These are phyloP conservation scores for Podila clonocystis DNA, from an alignment of 192 early-diverging fungal species.

Conservation along the genomic window DNA sequence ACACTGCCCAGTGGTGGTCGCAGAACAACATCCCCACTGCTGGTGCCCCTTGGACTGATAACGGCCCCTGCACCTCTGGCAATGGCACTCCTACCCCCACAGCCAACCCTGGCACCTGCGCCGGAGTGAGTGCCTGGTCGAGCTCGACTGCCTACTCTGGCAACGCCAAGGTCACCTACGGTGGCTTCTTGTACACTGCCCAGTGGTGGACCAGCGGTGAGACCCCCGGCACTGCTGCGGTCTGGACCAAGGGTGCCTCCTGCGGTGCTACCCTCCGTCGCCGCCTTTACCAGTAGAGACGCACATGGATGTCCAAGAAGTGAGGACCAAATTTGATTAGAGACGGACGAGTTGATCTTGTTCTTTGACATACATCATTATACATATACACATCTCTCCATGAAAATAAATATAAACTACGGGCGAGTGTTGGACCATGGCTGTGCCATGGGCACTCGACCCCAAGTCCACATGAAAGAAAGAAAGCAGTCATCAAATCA, in stretches of 20 bases:
- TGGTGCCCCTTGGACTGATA: slow-evolving; percentile 45
- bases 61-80: slow-evolving; percentile 13
- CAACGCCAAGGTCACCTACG: slow-evolving; percentile 49
- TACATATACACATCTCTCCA: no score
- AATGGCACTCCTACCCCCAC: slow-evolving; percentile 20
- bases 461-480: no score
- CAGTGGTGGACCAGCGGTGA: slow-evolving; percentile 57
- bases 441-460: no score
- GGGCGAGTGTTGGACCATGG: no score
- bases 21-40: slow-evolving; percentile 45
- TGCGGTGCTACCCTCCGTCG: slow-evolving; percentile 37
- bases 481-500: no score
- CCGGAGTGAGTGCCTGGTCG: slow-evolving; percentile 29
- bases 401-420: no score
- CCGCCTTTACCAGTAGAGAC: slow-evolving; percentile 24
- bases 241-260: slow-evolving; percentile 49
- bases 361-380: no score
- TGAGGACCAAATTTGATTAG: neutral
- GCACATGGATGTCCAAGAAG: neutral
- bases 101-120: slow-evolving; percentile 25
- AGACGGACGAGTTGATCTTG: slow-evolving; percentile 1
- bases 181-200: slow-evolving; percentile 47
- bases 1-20: slow-evolving; percentile 58
- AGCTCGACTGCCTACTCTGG: slow-evolving; percentile 44
- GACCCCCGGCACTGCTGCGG: slow-evolving; percentile 38